Percentiles rank a stretch among this genome's conserved stretches.
Evolutionary conservation across 139 green algal species (phyloP).

Genomic region (Chlamydomonas incerta): DNA sequence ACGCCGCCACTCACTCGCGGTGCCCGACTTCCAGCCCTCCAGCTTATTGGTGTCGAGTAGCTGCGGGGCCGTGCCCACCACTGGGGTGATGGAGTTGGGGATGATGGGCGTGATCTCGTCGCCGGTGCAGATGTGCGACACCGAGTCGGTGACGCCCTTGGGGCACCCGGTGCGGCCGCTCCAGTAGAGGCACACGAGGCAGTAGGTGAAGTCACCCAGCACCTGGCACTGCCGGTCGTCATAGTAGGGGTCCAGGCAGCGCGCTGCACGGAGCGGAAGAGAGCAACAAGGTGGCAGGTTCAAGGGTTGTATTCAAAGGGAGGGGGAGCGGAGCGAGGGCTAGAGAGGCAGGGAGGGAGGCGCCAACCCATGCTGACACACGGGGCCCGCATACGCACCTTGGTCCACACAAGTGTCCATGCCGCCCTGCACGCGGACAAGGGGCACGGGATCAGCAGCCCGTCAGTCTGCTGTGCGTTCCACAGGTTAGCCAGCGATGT

Average conservation of each 20-base stretch:
- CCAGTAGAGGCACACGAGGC: not conserved
- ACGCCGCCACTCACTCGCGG: not conserved
- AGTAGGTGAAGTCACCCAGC: not conserved
- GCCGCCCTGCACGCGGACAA: not conserved
- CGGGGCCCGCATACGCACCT: not conserved
- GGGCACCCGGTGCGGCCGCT: not conserved
- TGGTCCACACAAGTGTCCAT: not conserved
- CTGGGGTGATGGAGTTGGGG: too few relatives aligned
- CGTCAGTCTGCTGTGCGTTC: too few relatives aligned
- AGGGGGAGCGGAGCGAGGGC: too few relatives aligned
- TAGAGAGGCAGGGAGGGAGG: too few relatives aligned
- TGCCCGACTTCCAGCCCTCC: not conserved
- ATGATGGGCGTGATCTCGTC: not conserved
- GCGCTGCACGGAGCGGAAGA: too few relatives aligned
- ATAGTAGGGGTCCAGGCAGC: not conserved
- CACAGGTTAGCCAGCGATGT: too few relatives aligned
- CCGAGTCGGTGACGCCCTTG: not conserved
- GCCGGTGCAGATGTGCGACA: not conserved
- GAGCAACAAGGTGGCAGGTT: too few relatives aligned
- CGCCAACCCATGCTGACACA: too few relatives aligned
- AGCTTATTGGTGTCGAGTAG: not conserved
- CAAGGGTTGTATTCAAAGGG: too few relatives aligned
- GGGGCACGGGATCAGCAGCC: too few relatives aligned
- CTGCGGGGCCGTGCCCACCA: too few relatives aligned
- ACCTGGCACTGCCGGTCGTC: not conserved